Evolutionary conservation across 176 grass and related monocot species (phyloP).

Genomic region (Rhynchospora tenuis): DNA sequence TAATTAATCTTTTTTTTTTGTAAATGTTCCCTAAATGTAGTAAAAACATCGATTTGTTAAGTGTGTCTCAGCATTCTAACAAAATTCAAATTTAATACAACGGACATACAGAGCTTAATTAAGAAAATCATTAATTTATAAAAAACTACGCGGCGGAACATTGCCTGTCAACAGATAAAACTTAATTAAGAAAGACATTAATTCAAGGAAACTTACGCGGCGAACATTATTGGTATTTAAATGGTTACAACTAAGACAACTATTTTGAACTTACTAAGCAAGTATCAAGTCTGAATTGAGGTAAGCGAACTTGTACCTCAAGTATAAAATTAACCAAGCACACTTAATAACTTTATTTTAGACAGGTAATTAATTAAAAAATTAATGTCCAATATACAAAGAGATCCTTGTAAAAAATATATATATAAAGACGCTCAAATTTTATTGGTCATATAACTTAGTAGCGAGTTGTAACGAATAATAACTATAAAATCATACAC

Average conservation of each 20-base stretch:
- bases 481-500: neutral
- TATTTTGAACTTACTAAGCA: neutral
- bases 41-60: neutral
- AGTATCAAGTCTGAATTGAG: neutral
- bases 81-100: neutral
- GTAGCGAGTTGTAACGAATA: too few species aligned
- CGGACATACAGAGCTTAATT: neutral
- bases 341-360: neutral
- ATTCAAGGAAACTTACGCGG: neutral
- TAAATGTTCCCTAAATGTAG: neutral
- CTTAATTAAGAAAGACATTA: neutral
- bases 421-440: neutral
- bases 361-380: neutral
- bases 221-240: neutral
- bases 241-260: neutral
- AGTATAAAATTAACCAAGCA: neutral
- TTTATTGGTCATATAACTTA: too few species aligned
- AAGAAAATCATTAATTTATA: neutral
- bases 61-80: neutral
- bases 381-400: neutral
- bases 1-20: neutral
- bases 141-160: neutral
- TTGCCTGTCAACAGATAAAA: neutral
- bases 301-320: neutral
- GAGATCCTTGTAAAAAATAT: neutral